Conservation (phyloP, 306 rosid genomes). For the Prinsepia uniflora region DNA sequence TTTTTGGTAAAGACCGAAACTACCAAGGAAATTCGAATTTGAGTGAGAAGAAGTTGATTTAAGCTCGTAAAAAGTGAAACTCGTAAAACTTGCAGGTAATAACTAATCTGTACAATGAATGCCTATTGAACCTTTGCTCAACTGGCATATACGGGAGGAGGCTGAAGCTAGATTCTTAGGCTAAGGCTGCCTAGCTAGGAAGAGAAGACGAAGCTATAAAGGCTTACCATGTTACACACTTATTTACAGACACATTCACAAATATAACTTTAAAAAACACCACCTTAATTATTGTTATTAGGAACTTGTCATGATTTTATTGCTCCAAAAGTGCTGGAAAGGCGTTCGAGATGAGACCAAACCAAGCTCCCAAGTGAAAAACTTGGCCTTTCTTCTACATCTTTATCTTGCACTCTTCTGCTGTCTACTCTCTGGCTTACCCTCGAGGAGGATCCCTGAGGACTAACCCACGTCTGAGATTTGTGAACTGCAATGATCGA, state of each 20-base stretch:
- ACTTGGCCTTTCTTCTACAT: slow-evolving; percentile 32
- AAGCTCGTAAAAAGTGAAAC: no score
- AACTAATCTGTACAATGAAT: not conserved
- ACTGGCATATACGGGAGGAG: not conserved
- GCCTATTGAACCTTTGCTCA: not conserved
- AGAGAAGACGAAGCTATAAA: not conserved
- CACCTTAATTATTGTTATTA: not conserved
- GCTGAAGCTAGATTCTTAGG: not conserved
- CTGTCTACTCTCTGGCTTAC: not conserved
- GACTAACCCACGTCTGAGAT: slow-evolving; percentile 32
- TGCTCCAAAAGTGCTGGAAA: slow-evolving; percentile 52
- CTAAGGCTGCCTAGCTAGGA: not conserved
- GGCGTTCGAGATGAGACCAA: slow-evolving; percentile 71
- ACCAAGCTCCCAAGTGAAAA: slow-evolving; percentile 62
- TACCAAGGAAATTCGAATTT: no score
- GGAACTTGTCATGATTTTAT: slow-evolving; percentile 29
- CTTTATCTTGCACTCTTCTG: slow-evolving; percentile 9
- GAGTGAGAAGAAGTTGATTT: no score
- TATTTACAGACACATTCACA: slow-evolving; percentile 9
- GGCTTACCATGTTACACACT: not conserved
- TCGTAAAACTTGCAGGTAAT: no score
- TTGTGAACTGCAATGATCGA: slow-evolving; percentile 45
- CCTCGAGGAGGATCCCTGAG: slow-evolving; percentile 19
- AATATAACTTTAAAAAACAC: not conserved
- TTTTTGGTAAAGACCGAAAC: no score